Base-by-base conservation (phyloP, 2,329 filamentous ascomycete species). In the Periconia macrospinosa region DNA sequence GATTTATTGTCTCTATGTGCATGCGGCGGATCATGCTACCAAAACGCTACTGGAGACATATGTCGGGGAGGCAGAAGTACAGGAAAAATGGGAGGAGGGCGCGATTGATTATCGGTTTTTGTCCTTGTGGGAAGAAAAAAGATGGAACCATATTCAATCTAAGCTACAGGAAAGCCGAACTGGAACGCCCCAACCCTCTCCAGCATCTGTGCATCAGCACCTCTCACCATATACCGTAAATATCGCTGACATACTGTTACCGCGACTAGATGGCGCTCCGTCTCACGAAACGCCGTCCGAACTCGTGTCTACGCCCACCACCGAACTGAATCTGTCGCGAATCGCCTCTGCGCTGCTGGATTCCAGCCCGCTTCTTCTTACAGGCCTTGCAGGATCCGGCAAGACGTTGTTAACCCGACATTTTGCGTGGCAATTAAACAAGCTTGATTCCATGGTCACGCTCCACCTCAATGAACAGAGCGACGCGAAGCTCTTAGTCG, bases 381-480 rank as follows among this genome's bases (percentile, higher is more conserved):
- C 91, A 58, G 94, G 94, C 1, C 79, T 90, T 14, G 85, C 93
- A 8, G 93, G 95, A 18, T 89, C 89, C 30, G 94, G 94, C 47
- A 99, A 99, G 78, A 97, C 94, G 0, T 86, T 90, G 0, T 75
- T 96, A 18, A 85, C 95, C 14, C 89, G 91, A 59, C 88, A 97
- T 70, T 83, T 93, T 55, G 92, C 93, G 20, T 85, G 84, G 64
- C 84, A 88, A 61, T 83, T 97, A 51, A 90, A 89, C 56, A 91
- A 91, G 75, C 84, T 90, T 19, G 83, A 87, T 6, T 85, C 84
- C 54, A 92, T 99, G 86, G 89, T 99, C 49, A 97, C 93, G 3
- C 81, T 99, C 30, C 93, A 99, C 74, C 80, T 99, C 33, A 99
- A 99, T 70, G 94, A 97, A 74, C 95, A 99, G 74, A 97, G 92